Conservation (phyloP, 768 basidiomycete species). For the Boletus rufocinnamomeus region DNA sequence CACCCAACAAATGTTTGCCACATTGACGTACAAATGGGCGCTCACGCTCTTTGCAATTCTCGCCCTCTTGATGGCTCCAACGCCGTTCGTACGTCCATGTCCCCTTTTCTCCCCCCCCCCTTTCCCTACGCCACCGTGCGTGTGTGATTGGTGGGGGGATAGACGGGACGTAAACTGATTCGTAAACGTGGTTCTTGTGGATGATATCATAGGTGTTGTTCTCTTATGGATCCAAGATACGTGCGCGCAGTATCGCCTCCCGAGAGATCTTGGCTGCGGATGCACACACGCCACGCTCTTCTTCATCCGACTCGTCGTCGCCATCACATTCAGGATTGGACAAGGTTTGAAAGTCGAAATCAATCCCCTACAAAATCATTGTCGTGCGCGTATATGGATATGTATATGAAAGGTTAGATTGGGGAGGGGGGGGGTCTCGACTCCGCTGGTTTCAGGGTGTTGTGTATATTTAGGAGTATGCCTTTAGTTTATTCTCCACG, state of each 20-base stretch:
- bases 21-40: constrained; percentile 53
- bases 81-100: constrained; percentile 41
- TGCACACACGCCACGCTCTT: neutral
- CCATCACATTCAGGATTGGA: neutral
- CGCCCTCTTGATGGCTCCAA: constrained; percentile 44
- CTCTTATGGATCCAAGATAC: constrained; percentile 36
- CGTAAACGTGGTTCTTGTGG: neutral
- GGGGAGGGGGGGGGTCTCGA: neutral
- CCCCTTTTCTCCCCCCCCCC: too few species aligned
- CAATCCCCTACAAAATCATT: too few species aligned
- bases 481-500: constrained; percentile 2
- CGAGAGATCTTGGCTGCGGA: constrained; percentile 23
- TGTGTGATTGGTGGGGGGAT: neutral
- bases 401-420: neutral
- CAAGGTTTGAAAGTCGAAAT: constrained; percentile 14
- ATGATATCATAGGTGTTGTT: constrained; percentile 25
- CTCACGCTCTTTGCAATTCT: constrained; percentile 44
- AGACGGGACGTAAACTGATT: constrained; percentile 4
- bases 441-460: constrained; percentile 4
- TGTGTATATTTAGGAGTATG: neutral
- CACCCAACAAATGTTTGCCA: constrained; percentile 45
- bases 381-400: neutral
- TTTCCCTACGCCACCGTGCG: neutral
- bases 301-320: neutral
- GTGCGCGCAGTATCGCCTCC: constrained; percentile 30